Base-by-base conservation (phyloP, 106 monocot species). In the Narthecium ossifragum region DNA sequence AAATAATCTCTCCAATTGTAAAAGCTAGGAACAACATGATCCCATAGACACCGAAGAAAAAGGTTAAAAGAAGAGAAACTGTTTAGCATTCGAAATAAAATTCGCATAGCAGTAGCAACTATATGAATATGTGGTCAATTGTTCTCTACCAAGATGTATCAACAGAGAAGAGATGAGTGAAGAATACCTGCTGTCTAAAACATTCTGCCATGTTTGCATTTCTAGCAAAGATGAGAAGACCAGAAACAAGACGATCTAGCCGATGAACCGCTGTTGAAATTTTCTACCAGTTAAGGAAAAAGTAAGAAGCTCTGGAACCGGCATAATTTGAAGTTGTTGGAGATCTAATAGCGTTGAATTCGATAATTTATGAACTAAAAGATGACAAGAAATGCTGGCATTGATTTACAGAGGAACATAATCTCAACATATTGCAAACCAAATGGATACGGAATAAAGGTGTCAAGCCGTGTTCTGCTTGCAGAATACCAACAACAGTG, bases 221-320 rank as follows among this genome's bases (percentile, higher is more conserved):
- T 79, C 84, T 82, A 32, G 96, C 96, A 75, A 98, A 91, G 34
- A 98, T 98, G 39, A 98, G 90, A 40, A 98, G 84, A 55, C 96
- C 96, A 61, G 96, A 98, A 77, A 98, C 90, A 57, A 98, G 76
- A 29, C 96, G 90, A 64, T 98, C 96, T 70, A 98, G 52, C 30
- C 96, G 75, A 69, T 98, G 96, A 56, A 98, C 74, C 5, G 96
- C 96, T 98, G 59, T 65, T 18, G 26, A 64, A 41, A 72, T 73
- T 56, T 66, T 64, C 65, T 64, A 34, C 52, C 32, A 48, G 72
- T 81, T 31, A 73, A 81, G 75, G 62, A 79, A 55, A 65, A 59
- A 13, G 40, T 40, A 46, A 30, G 43, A 31, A 18, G 13, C 51
- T 55, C 32, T 41, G 38, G 37, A 25, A 34, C 9, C 33, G 22